Evolutionary conservation across 352 stramenopile species (phyloP).

Genomic region (Globisporangium yorkense): DNA sequence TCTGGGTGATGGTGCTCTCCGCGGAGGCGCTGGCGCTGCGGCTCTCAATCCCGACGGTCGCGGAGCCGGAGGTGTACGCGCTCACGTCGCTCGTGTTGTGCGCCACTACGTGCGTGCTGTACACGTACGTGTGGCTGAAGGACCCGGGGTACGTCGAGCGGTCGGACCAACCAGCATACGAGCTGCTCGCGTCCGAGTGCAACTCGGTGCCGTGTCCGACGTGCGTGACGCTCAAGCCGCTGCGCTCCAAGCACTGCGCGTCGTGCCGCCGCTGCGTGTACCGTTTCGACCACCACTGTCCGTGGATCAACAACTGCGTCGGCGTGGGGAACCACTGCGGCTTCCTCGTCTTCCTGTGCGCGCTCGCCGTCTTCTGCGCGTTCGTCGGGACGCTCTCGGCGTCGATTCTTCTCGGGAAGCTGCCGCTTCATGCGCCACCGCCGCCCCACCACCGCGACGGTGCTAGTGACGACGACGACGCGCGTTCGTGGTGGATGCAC

Average conservation of each 20-base stretch:
- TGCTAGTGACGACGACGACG: neutral
- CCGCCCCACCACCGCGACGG: constrained; percentile 6
- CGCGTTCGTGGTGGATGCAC: constrained; percentile 12
- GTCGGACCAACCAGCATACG: constrained; percentile 53
- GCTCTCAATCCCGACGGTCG: constrained; percentile 48
- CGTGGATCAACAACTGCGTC: constrained; percentile 86
- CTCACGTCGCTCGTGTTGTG: constrained; percentile 30
- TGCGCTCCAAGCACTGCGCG: constrained; percentile 78
- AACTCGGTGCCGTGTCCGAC: constrained; percentile 67
- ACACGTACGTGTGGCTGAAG: constrained; percentile 76
- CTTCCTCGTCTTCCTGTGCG: constrained; percentile 66
- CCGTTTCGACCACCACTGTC: constrained; percentile 82
- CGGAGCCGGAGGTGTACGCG: constrained; percentile 19
- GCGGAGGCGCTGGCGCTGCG: constrained; percentile 44
- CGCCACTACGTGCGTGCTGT: constrained; percentile 43
- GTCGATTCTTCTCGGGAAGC: constrained; percentile 34
- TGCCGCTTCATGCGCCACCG: constrained; percentile 28
- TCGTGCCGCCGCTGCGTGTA: constrained; percentile 73
- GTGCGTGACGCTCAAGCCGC: constrained; percentile 68
- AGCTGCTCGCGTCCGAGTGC: constrained; percentile 67
- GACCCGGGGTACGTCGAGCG: constrained; percentile 69
- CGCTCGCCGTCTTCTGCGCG: constrained; percentile 43
- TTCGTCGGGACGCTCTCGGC: constrained; percentile 38
- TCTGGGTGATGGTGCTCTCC: constrained; percentile 51
- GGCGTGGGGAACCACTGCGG: constrained; percentile 65